A percentile compares a stretch with the other conserved stretches of the same genome.
Evolutionary conservation across 2,329 filamentous ascomycete species (phyloP).

Genomic region (Metarhizium brunneum): DNA sequence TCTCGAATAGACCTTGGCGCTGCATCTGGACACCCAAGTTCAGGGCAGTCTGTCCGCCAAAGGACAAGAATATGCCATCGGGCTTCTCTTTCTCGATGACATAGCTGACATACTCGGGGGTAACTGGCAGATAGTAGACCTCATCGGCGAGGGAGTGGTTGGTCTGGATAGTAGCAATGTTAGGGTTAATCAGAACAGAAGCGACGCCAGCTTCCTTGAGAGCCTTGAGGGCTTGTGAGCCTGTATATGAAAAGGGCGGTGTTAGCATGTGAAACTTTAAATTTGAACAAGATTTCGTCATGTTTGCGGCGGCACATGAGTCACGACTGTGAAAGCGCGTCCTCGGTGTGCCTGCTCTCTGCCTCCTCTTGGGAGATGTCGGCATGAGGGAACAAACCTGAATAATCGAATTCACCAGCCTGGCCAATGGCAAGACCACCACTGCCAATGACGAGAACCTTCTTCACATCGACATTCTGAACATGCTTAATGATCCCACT

Average conservation of each 20-base stretch:
- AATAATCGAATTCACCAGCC: conserved; percentile 97
- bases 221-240: conserved; percentile 92
- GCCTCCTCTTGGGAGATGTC: not conserved
- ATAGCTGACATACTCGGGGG: conserved; percentile 93
- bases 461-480: conserved; percentile 82
- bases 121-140: conserved; percentile 96
- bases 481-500: conserved; percentile 77
- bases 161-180: conserved; percentile 97
- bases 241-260: conserved; percentile 34
- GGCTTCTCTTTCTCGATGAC: conserved; percentile 94
- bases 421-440: conserved; percentile 95
- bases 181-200: conserved; percentile 93
- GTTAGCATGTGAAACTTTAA: conserved; percentile 8
- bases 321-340: not conserved
- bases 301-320: not conserved
- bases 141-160: conserved; percentile 93
- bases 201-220: conserved; percentile 89
- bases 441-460: conserved; percentile 92
- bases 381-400: conserved; percentile 56
- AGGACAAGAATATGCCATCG: conserved; percentile 94
- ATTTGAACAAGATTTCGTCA: not conserved
- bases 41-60: conserved; percentile 93
- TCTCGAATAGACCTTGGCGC: conserved; percentile 88
- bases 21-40: conserved; percentile 98
- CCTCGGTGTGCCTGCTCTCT: not conserved